Base-by-base conservation (phyloP, 2,329 filamentous ascomycete species). In the Epichloe scottii region DNA sequence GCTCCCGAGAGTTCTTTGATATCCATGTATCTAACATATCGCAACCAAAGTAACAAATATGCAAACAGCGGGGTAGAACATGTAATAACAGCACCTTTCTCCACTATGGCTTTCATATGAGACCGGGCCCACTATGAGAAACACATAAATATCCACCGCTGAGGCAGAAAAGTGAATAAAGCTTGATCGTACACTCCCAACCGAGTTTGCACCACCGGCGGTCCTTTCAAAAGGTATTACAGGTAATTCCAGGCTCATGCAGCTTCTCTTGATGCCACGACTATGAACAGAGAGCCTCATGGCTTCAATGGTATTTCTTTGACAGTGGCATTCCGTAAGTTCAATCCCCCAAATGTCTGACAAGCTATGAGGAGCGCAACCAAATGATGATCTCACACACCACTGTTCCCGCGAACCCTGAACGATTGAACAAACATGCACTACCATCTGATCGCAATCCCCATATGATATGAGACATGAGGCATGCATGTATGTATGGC, bases 381-480 rank as follows among this genome's bases (percentile, higher is more conserved):
- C 38, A 37, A 55, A 68, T 80, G 78, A 81, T 78, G 78, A 81
- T 69, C 63, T 57, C 65, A 57, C 60, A 66, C 69, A 71, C 75
- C 74, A 79, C 76, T 70, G 76, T 80, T 81, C 75, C 65, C 75
- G 78, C 74, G 76, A 81, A 61, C 60, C 72, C 74, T 75, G 78
- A 81, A 78, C 78, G 76, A 63, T 57, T 64, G 73, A 79, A 81
- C 74, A 73, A 75, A 84, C 81, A 85, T 85, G 81, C 81, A 85
- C 80, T 82, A 85, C 81, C 81, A 85, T 85, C 81, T 85, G 81
- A 81, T 68, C 10, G 43, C 8, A 2, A 11, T 17, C 14, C 6
- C 4, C 17, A 17, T 30, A 21, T 47, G 26, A 47, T 37, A 43
- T 15, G n/a, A 39, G 8, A 6, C 12, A 7, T n/a, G 14, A 11